Conservation (phyloP, 176 grass and related monocot genomes). For the Oryza punctata region DNA sequence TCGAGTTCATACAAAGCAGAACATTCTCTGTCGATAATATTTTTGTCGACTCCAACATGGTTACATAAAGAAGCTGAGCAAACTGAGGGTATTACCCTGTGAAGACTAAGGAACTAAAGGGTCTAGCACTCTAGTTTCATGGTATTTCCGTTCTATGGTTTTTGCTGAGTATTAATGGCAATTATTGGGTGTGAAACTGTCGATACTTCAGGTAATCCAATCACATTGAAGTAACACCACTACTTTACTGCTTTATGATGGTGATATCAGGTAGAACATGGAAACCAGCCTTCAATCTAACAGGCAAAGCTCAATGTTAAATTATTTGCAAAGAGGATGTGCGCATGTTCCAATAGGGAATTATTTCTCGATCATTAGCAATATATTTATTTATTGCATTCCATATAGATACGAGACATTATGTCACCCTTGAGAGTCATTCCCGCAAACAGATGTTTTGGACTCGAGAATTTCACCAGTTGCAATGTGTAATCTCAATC, state of each 20-base stretch:
- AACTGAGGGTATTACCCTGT: neutral
- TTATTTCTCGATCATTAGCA: neutral
- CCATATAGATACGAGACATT: neutral
- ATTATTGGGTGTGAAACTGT: neutral
- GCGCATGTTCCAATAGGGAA: neutral
- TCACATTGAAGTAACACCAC: neutral
- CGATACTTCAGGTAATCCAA: neutral
- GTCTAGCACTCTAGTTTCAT: no score
- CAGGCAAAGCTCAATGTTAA: neutral
- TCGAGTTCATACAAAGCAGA: neutral
- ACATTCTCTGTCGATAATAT: neutral
- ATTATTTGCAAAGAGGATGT: neutral
- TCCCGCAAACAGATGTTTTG: neutral
- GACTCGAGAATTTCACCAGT: neutral
- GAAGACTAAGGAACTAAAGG: neutral
- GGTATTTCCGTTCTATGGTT: neutral
- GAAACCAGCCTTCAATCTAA: neutral
- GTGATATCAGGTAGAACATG: neutral
- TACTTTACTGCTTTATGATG: neutral
- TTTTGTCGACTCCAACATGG: slow-evolving; percentile 18
- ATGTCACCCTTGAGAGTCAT: neutral
- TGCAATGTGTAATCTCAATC: slow-evolving; percentile 27
- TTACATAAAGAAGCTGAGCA: slow-evolving; percentile 9
- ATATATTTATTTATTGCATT: neutral
- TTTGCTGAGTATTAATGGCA: neutral